phyloP scores from a whole-genome alignment of 768 basidiomycete species.

The Leccinum arenicola region DNA sequence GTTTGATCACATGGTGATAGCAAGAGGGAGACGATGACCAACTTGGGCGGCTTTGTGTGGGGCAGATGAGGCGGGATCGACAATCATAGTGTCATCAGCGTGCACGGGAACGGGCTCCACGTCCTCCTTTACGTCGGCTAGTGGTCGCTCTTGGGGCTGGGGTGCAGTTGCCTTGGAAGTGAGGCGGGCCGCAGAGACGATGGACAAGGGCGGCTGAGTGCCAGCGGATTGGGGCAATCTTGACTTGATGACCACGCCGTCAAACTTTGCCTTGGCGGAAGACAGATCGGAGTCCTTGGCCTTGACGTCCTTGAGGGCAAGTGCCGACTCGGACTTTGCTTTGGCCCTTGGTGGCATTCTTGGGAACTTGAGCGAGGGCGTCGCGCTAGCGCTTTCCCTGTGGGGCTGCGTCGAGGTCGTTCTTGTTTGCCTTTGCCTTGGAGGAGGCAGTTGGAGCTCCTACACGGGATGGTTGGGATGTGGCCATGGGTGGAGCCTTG shows the following conservation, averaged over 20 bases:
- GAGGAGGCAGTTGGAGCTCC: conserved; percentile 39
- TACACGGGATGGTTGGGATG: conserved; percentile 37
- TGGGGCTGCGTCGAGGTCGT: conserved; percentile 44
- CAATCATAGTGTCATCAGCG: conserved; percentile 52
- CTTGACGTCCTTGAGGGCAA: conserved; percentile 41
- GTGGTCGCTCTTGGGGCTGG: conserved; percentile 19
- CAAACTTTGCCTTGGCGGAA: conserved; percentile 49
- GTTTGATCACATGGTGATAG: conserved; percentile 18
- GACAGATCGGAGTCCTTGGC: conserved; percentile 50
- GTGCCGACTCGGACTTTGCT: too few species aligned
- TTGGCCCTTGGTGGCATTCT: conserved; percentile 45
- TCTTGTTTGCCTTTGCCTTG: conserved; percentile 34
- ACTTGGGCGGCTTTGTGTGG: conserved; percentile 2
- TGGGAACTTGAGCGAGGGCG: conserved; percentile 68
- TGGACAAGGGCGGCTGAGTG: conserved; percentile 53
- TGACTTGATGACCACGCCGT: conserved; percentile 61
- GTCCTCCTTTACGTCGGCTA: conserved; percentile 32
- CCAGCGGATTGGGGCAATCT: conserved; percentile 32
- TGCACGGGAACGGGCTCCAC: conserved; percentile 14
- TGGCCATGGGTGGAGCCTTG: conserved; percentile 34
- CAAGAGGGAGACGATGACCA: too few species aligned
- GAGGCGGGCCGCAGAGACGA: conserved; percentile 47
- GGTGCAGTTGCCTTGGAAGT: conserved; percentile 29
- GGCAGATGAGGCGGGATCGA: conserved; percentile 41
- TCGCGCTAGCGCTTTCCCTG: conserved; percentile 74